phyloP scores from a whole-genome alignment of 345 rosid genomes.

The Euclidium syriacum region DNA sequence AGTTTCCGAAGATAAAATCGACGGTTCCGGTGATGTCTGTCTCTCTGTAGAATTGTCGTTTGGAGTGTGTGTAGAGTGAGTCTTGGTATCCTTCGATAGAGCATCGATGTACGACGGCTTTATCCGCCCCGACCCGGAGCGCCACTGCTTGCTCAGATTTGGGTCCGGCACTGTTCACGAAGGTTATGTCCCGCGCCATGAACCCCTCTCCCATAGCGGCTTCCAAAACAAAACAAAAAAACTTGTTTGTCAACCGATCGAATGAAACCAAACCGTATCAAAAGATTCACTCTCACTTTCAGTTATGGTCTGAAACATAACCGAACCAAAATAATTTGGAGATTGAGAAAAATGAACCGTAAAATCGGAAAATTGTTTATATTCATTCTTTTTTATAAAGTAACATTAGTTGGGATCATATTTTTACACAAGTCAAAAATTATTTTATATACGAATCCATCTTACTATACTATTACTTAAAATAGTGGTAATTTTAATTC shows the following conservation, averaged over 20 bases:
- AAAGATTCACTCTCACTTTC: too few species aligned
- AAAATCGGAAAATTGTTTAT: too few species aligned
- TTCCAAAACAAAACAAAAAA: background rate
- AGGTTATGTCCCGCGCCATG: slow-evolving; percentile 54
- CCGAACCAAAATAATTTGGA: too few species aligned
- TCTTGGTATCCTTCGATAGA: slow-evolving; percentile 51
- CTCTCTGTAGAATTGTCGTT: slow-evolving; percentile 51
- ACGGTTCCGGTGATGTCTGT: slow-evolving; percentile 45
- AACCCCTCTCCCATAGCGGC: slow-evolving; percentile 54
- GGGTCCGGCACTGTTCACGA: slow-evolving; percentile 62
- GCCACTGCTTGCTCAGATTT: slow-evolving; percentile 62
- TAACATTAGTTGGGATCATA: too few species aligned
- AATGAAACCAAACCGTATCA: background rate
- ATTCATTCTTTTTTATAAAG: too few species aligned
- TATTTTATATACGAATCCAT: too few species aligned
- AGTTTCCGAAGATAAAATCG: slow-evolving; percentile 68
- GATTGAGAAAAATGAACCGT: too few species aligned
- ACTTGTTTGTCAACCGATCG: background rate
- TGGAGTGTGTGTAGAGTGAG: slow-evolving; percentile 57
- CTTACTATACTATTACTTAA: too few species aligned
- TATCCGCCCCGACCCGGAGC: slow-evolving; percentile 47
- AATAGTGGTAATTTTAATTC: too few species aligned
- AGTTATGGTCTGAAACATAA: too few species aligned
- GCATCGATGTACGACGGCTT: slow-evolving; percentile 42
- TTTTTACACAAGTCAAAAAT: too few species aligned